Percentiles rank a stretch among this genome's conserved stretches.
phyloP scores from a whole-genome alignment of 306 rosid genomes.

The Glycine tomentella region DNA sequence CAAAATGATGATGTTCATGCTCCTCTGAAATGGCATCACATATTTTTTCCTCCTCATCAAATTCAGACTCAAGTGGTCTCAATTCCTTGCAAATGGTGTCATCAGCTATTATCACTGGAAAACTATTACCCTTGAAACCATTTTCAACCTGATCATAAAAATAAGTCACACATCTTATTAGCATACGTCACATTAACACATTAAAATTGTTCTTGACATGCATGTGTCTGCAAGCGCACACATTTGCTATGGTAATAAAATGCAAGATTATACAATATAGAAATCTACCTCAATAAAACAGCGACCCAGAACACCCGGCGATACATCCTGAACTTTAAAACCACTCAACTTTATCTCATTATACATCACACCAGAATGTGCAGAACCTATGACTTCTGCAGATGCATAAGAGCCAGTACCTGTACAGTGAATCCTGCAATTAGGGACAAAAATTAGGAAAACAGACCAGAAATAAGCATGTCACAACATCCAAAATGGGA shows the following conservation, averaged over 20 bases:
- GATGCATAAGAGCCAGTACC: constrained; percentile 70
- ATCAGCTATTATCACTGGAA: constrained; percentile 88
- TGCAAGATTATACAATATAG: not conserved
- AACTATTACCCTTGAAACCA: constrained; percentile 83
- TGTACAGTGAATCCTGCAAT: constrained; percentile 85
- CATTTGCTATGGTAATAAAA: not conserved
- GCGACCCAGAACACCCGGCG: constrained; percentile 77
- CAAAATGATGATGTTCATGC: constrained; percentile 54
- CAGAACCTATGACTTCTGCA: constrained; percentile 61
- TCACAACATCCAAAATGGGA: constrained; percentile 25
- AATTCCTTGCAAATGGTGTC: constrained; percentile 79
- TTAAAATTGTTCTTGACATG: constrained; percentile 5
- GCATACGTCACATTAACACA: constrained; percentile 3
- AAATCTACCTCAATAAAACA: constrained; percentile 83
- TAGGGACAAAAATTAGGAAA: constrained; percentile 34
- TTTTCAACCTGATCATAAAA: constrained; percentile 78
- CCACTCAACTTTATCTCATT: constrained; percentile 71
- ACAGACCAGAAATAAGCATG: constrained; percentile 28
- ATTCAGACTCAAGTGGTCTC: constrained; percentile 74
- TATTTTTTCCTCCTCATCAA: constrained; percentile 54
- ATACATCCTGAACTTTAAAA: constrained; percentile 64
- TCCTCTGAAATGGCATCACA: constrained; percentile 65
- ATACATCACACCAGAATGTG: constrained; percentile 52
- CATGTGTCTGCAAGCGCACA: constrained; percentile 2
- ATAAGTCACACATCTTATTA: constrained; percentile 1